Conservation (phyloP, 2,329 filamentous ascomycete species). For the Apiospora malaysiana region DNA sequence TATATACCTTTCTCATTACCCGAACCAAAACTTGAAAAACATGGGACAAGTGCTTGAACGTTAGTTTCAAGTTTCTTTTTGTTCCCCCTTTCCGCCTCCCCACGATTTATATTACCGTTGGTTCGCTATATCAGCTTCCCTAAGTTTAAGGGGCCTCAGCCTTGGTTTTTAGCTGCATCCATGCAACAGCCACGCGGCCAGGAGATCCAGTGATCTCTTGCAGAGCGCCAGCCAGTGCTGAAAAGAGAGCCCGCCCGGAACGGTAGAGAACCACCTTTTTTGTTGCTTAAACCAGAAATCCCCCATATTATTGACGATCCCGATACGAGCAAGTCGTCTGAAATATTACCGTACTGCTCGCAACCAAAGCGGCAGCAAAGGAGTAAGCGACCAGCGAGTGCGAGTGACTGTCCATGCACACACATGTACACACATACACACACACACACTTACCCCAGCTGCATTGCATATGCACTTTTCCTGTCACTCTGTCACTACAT, state of each 20-base stretch:
- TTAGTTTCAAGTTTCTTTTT: slow-evolving; percentile 23
- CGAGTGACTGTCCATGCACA: background rate
- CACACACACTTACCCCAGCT: background rate
- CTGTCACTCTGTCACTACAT: background rate
- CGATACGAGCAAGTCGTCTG: slow-evolving; percentile 10
- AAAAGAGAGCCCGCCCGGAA: slow-evolving; percentile 2
- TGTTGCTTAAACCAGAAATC: background rate
- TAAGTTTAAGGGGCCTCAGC: slow-evolving; percentile 1
- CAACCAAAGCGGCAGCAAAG: background rate
- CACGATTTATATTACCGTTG: slow-evolving; percentile 14
- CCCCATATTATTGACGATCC: slow-evolving; percentile 16
- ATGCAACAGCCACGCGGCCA: slow-evolving; percentile 16
- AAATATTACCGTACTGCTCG: background rate
- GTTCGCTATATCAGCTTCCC: background rate
- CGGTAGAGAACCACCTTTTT: slow-evolving; percentile 11
- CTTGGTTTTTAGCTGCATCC: slow-evolving; percentile 7
- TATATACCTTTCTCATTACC: slow-evolving; percentile 25
- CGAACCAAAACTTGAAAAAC: background rate
- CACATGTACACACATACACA: background rate
- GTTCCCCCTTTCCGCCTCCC: slow-evolving; percentile 1
- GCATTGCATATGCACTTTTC: background rate
- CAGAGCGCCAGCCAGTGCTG: slow-evolving; percentile 16
- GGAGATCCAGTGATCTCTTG: background rate
- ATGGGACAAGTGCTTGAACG: background rate
- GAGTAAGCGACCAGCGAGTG: background rate